Base-by-base conservation (phyloP, 176 grass and related monocot species). In the Oryza punctata region DNA sequence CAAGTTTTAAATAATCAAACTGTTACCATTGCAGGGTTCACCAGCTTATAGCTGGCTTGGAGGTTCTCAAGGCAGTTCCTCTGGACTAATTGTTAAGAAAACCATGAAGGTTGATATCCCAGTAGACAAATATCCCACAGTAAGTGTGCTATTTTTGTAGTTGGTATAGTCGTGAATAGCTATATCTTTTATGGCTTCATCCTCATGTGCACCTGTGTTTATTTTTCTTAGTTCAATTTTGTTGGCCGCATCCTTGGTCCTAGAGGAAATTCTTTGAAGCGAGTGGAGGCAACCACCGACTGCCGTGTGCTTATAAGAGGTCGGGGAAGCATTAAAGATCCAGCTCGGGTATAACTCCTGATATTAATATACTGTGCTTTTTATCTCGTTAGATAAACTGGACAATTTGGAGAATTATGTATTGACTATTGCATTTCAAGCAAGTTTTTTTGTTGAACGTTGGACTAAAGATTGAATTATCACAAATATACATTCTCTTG, bases 301-400 rank as follows among this genome's bases (percentile, higher is more conserved):
- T 98, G 96, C 19, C 96, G 91, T 80, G 93, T 98, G 73, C 87
- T 95, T 54, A 98, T 98, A 82, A 93, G 96, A 90, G 96, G 96
- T n/a, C 80, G 85, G 4, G 96, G 96, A 27, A 98, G 96, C 89
- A 95, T 98, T 69, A 98, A 98, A 93, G 96, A 98, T 89, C 91
- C 91, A 85, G 59, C 92, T 76, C 75, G 89, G 92, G 95, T 98
- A 98, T 75, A 68, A 27, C 46, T 90, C 13, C 28, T 70, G 6
- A 81, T 24, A 24, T n/a, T 61, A 61, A 57, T 40, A 57, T 32
- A 63, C 14, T 3, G 4, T 87, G 64, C 59, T 67, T 73, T 12
- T 35, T 81, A 49, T 80, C 3, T 76, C 37, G 25, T 61, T 89
- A n/a, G 19, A 46, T 70, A 60, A 18, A 30, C 6, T 65, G n/a